Evolutionary conservation across 2,329 filamentous ascomycete species (phyloP).

Genomic region (Pseudopithomyces chartarum): DNA sequence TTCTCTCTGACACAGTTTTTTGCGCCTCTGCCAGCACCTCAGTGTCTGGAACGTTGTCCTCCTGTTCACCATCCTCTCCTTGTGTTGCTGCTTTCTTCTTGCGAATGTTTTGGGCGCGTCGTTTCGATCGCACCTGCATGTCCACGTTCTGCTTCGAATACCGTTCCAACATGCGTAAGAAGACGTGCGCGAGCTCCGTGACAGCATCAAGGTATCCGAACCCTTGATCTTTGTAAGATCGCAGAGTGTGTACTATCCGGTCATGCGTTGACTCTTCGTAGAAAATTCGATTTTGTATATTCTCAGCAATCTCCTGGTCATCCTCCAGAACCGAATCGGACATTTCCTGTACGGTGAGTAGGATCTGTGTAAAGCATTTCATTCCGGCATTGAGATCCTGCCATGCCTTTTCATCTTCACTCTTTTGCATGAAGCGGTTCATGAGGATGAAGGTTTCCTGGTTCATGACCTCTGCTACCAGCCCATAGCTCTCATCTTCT

Average conservation of each 20-base stretch:
- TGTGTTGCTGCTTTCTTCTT: conserved; percentile 59
- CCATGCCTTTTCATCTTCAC: conserved; percentile 85
- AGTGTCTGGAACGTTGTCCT: conserved; percentile 58
- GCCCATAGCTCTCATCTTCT: conserved; percentile 75
- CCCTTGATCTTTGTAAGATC: conserved; percentile 90
- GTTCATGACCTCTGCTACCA: conserved; percentile 87
- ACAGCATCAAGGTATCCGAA: conserved; percentile 92
- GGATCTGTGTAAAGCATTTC: conserved; percentile 92
- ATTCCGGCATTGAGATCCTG: conserved; percentile 84
- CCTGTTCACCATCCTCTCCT: conserved; percentile 58
- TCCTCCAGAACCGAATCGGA: conserved; percentile 80
- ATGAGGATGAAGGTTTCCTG: conserved; percentile 94
- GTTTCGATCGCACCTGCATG: conserved; percentile 85
- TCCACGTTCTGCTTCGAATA: conserved; percentile 96
- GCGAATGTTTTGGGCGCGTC: conserved; percentile 74
- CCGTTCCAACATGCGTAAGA: conserved; percentile 85
- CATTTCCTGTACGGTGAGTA: conserved; percentile 94
- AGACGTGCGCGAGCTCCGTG: conserved; percentile 90
- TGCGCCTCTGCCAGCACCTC: conserved; percentile 77
- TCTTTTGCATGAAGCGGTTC: conserved; percentile 79
- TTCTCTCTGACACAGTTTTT: conserved; percentile 76
- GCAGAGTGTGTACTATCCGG: conserved; percentile 76
- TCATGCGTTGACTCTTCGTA: conserved; percentile 97
- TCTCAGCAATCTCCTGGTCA: conserved; percentile 97
- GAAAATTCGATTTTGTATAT: conserved; percentile 95